A percentile compares a stretch with the other conserved stretches of the same genome.
Conservation (phyloP, 768 basidiomycete genomes). For the Crassisporium funariophilum region DNA sequence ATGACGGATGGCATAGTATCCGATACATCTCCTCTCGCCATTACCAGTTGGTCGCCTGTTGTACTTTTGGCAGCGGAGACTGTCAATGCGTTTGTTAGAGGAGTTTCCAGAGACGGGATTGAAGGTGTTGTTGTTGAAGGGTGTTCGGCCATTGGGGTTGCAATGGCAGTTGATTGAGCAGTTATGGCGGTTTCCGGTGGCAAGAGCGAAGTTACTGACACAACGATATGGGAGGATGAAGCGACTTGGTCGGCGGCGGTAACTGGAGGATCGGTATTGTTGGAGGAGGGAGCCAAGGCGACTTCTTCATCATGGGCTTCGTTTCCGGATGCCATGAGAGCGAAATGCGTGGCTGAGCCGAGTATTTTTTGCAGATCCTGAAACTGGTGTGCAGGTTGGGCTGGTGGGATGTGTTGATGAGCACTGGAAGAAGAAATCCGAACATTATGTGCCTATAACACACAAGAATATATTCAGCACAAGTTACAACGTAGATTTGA, state of each 20-base stretch:
- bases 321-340: not conserved
- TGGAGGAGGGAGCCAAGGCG: not conserved
- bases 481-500: too few species aligned
- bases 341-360: not conserved
- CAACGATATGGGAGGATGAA: not conserved
- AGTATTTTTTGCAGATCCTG: not conserved
- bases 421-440: slow-evolving; percentile 4
- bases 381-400: not conserved
- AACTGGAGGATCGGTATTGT: not conserved
- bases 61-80: too few species aligned
- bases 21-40: too few species aligned
- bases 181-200: not conserved
- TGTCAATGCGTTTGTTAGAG: too few species aligned
- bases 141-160: not conserved
- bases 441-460: slow-evolving; percentile 23
- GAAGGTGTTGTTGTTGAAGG: too few species aligned
- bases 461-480: not conserved
- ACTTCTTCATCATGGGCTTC: not conserved
- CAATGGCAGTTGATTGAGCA: not conserved
- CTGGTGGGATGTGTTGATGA: not conserved
- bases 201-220: not conserved
- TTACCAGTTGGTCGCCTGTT: too few species aligned
- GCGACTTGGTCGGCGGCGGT: not conserved
- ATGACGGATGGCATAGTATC: too few species aligned
- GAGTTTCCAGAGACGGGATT: too few species aligned